Conservation (phyloP, 768 basidiomycete species). For the Amanita brunnescens region DNA sequence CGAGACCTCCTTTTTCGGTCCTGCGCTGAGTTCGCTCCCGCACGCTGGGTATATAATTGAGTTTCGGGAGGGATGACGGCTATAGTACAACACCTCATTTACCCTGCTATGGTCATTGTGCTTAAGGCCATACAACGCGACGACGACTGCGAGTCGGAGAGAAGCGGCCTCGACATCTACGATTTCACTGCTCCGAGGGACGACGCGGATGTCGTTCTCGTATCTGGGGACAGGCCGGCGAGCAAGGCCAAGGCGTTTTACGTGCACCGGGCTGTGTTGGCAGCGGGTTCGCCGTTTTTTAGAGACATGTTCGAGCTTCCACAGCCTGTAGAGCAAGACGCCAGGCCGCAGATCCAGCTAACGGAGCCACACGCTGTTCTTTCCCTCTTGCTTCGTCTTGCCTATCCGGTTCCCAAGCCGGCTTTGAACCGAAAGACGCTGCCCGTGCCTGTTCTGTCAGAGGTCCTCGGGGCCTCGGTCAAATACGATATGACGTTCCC, state of each 20-base stretch:
- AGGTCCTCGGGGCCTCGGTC: constrained; percentile 41
- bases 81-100: background rate
- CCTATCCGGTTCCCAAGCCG: constrained; percentile 58
- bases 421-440: constrained; percentile 29
- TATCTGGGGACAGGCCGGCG: constrained; percentile 22
- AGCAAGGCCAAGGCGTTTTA: constrained; percentile 39
- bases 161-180: background rate
- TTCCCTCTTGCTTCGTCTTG: constrained; percentile 43
- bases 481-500: constrained; percentile 57
- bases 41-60: background rate
- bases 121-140: background rate
- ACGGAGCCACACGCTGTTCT: constrained; percentile 40
- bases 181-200: constrained; percentile 13
- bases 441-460: constrained; percentile 35
- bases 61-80: background rate
- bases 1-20: no score
- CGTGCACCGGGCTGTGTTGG: constrained; percentile 54
- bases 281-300: constrained; percentile 61
- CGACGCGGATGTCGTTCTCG: constrained; percentile 47
- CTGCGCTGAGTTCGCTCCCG: no score
- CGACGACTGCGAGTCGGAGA: background rate
- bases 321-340: constrained; percentile 23
- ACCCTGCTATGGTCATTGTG: background rate
- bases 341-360: constrained; percentile 45
- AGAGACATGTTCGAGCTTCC: constrained; percentile 59